Base-by-base conservation (phyloP, 768 basidiomycete species). In the Boletus subparvulus region DNA sequence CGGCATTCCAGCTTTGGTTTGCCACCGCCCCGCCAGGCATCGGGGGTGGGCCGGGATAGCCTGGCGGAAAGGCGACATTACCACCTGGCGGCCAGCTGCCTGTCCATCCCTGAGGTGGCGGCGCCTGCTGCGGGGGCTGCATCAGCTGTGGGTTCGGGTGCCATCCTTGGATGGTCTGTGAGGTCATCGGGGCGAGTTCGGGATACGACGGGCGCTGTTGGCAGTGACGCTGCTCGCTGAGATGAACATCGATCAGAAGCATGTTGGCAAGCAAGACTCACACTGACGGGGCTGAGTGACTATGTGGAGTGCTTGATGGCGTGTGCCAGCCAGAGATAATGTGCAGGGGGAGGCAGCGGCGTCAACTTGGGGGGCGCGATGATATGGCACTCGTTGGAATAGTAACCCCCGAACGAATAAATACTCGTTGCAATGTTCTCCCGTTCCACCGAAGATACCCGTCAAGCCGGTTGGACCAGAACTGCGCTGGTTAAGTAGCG, bases 11-110 rank as follows among this genome's bases (percentile, higher is more conserved):
- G n/a, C 57, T 47, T 3, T 67, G 59, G 54, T 78, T 76, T 1
- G 74, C 72, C 52, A 77, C 78, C 6, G 80, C 66, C 35, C 81
- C 80, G 6, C 77, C 59, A 6, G 86, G 85, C 16, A 78, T 74
- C 16, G 86, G 86, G n/a, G 86, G 83, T 9, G 82, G 79, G 5
- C 72, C 74, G 37, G 75, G 74, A 53, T 70, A 77, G 30, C 67
- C 68, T 14, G 71, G 66, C 14, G 75, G 76, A 40, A 74, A 65
- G 11, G 60, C 42, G 7, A 65, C 62, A 14, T 67, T 64, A 16
- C 52, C 49, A 3, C 67, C 56, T 6, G 76, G 73, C 1, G 75
- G 75, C 76, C 76, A 76, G 30, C 63, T 61, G 19, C 73, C 75
- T 7, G 65, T 52, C 75, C 76, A 77, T n/a, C 74, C 74, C 17